phyloP scores from a whole-genome alignment of 495 filamentous ascomycete species.

The Daldinia decipiens region DNA sequence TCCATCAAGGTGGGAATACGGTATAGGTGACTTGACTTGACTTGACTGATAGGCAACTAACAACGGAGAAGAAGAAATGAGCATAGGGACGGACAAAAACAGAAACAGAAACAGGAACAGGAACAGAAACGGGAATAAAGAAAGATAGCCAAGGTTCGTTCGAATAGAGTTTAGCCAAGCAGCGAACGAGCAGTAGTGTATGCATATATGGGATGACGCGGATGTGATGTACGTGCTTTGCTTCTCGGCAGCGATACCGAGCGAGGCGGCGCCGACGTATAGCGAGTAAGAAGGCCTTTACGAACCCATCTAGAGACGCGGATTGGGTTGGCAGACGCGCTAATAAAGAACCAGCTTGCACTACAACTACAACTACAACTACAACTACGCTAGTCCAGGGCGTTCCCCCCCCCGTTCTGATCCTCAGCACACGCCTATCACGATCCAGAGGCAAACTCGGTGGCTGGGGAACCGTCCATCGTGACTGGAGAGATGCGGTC shows the following conservation, averaged over 20 bases:
- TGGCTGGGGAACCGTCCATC: conserved; percentile 19
- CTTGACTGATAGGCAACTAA: too few species aligned
- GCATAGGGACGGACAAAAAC: background rate
- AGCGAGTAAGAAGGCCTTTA: background rate
- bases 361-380: too few species aligned
- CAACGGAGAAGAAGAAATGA: background rate
- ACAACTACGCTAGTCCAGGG: background rate
- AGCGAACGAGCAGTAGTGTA: conserved; percentile 16
- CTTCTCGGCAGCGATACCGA: conserved; percentile 41
- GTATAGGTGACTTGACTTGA: too few species aligned
- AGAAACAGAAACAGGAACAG: background rate
- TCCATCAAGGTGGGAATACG: conserved; percentile 30
- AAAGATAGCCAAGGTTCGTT: conserved; percentile 27
- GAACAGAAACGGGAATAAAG: background rate
- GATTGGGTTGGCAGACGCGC: conserved; percentile 12
- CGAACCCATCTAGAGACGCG: background rate
- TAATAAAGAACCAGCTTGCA: background rate
- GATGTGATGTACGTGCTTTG: conserved; percentile 34
- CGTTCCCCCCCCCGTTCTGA: conserved; percentile 5
- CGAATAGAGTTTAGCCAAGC: conserved; percentile 45
- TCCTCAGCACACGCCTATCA: conserved; percentile 29
- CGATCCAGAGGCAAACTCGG: background rate
- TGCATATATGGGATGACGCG: conserved; percentile 39
- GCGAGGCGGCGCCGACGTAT: conserved; percentile 31
- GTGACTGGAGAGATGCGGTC: conserved; percentile 30